Percentiles rank a stretch among this genome's conserved stretches.
Conservation (phyloP, 192 early-diverging fungal species). For the Coemansia sp. region DNA sequence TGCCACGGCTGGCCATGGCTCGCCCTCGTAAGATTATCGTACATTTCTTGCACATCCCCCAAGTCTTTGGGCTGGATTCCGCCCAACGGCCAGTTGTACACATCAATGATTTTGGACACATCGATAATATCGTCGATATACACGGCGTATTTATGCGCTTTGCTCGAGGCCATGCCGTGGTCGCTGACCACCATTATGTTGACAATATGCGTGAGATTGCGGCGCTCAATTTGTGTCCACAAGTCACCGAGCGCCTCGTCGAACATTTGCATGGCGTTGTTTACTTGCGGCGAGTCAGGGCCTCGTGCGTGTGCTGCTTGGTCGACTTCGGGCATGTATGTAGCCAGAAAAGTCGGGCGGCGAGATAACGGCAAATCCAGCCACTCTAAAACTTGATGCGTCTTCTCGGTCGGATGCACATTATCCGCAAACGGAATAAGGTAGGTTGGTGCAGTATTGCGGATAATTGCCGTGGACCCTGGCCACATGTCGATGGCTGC, state of each 20-base stretch:
- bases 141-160: slow-evolving; percentile 58
- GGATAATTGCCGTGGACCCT: slow-evolving; percentile 64
- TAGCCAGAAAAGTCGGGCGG: slow-evolving; percentile 72
- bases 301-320: slow-evolving; percentile 72
- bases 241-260: slow-evolving; percentile 65
- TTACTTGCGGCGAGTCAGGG: slow-evolving; percentile 64
- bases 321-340: slow-evolving; percentile 84
- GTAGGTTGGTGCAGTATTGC: slow-evolving; percentile 63
- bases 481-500: slow-evolving; percentile 89
- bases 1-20: slow-evolving; percentile 55
- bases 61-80: slow-evolving; percentile 59
- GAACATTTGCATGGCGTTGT: slow-evolving; percentile 55
- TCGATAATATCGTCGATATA: slow-evolving; percentile 76
- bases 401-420: slow-evolving; percentile 56
- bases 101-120: slow-evolving; percentile 49
- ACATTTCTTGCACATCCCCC: slow-evolving; percentile 54
- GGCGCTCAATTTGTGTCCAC: slow-evolving; percentile 54
- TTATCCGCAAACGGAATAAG: slow-evolving; percentile 55
- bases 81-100: slow-evolving; percentile 66
- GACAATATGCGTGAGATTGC: slow-evolving; percentile 62
- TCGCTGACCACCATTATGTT: slow-evolving; percentile 76
- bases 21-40: slow-evolving; percentile 51
- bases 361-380: slow-evolving; percentile 67
- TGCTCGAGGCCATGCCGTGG: slow-evolving; percentile 76
- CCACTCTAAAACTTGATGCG: slow-evolving; percentile 69